Conservation (phyloP, 2,329 filamentous ascomycete species). For the Davidsoniella neocaledoniae region DNA sequence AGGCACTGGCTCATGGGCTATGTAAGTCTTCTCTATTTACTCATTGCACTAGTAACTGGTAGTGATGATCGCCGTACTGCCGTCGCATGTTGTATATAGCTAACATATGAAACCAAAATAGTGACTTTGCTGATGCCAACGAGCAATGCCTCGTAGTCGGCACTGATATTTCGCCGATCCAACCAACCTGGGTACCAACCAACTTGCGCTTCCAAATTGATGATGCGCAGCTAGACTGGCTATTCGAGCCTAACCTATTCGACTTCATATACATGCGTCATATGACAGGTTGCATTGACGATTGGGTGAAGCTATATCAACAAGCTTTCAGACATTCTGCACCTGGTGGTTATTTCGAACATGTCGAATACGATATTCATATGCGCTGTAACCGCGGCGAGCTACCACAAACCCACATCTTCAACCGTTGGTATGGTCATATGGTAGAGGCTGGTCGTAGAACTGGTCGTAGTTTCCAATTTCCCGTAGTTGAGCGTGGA, state of each 20-base stretch:
- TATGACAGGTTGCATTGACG: slow-evolving; percentile 38
- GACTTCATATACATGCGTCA: slow-evolving; percentile 44
- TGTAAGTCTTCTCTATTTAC: slow-evolving; percentile 22
- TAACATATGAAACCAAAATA: slow-evolving; percentile 15
- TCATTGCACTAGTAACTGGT: too few relatives aligned
- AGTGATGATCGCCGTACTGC: too few relatives aligned
- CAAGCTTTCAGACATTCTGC: slow-evolving; percentile 34
- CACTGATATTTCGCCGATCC: slow-evolving; percentile 39
- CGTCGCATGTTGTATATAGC: neutral
- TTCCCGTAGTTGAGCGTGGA: slow-evolving; percentile 9
- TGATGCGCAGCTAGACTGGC: slow-evolving; percentile 26
- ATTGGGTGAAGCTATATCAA: slow-evolving; percentile 37
- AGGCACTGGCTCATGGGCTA: slow-evolving; percentile 39
- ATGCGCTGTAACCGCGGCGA: slow-evolving; percentile 5
- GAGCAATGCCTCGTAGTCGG: slow-evolving; percentile 29
- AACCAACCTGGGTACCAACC: slow-evolving; percentile 33
- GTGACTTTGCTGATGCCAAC: slow-evolving; percentile 30
- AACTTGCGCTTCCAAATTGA: slow-evolving; percentile 24
- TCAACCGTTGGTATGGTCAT: slow-evolving; percentile 17
- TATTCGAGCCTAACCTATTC: slow-evolving; percentile 26
- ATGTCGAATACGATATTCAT: slow-evolving; percentile 17
- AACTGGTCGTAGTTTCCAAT: slow-evolving; percentile 17
- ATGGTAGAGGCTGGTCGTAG: slow-evolving; percentile 18
- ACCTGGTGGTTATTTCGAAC: slow-evolving; percentile 20
- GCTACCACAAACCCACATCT: slow-evolving; percentile 15